Base-by-base conservation (phyloP, 2,329 filamentous ascomycete species). In the Claviceps monticola region DNA sequence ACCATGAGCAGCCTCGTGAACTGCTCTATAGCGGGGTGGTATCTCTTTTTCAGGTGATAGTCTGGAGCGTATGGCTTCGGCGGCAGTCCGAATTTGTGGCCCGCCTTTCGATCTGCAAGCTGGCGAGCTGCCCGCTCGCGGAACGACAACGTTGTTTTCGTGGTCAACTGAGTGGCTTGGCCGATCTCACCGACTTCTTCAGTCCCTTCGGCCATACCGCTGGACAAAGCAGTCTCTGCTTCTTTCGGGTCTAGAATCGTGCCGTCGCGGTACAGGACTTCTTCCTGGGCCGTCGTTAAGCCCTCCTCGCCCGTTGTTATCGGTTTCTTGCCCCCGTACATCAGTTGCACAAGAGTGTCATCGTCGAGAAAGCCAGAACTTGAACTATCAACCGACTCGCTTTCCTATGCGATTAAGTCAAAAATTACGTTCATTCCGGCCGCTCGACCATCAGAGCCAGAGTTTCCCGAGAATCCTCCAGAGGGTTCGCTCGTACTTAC, bases 1-100 rank as follows among this genome's bases (percentile, higher is more conserved):
- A 76, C 75, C 91, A 97, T 98, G 56, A 98, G 70, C 59, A 95
- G 74, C 65, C 89, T 90, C 17, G 89, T 95, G 60, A 97, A 76
- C 71, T 96, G 93, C 57, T 84, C 74, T 47, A 97, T 74, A 7
- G 96, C 76, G 1, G 87, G 81, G 64, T 96, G 86, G 64, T 97
- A 95, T 61, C 93, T 81, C 64, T 87, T 75, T 68, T 89, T 86
- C 60, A 91, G 71, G 68, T 69, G 87, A 76, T 63, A 74, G 34
- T 71, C 61, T 51, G 77, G 75, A 9, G 83, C 78, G 50, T 89
- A 72, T 6, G 84, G 81, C 52, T 83, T 70, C 38, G 74, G 71
- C 1, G 89, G 89, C 56, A 88, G 71, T 4, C 79, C 80, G 62
- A 88, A 96, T 64, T 91, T 94, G 64, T 87, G 75, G n/a, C 86